A percentile compares a stretch with the other conserved stretches of the same genome.
Evolutionary conservation across 2,329 filamentous ascomycete genomes (phyloP).

Genomic region (Aureobasidium namibiae): DNA sequence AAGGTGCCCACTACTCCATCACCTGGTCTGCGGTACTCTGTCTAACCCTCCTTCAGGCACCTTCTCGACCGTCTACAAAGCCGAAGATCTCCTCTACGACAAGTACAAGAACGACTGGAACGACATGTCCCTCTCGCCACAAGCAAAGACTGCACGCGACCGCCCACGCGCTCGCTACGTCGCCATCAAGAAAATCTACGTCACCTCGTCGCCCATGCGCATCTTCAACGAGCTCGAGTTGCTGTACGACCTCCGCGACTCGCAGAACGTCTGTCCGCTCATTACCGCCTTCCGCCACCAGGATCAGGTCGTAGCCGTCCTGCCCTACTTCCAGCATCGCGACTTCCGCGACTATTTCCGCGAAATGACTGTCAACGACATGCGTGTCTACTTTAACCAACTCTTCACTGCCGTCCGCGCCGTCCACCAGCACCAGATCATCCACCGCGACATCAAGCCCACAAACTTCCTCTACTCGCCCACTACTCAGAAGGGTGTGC

Average conservation of each 20-base stretch:
- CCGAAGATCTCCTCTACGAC: conserved; percentile 83
- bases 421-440: conserved; percentile 73
- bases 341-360: conserved; percentile 95
- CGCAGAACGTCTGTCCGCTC: conserved; percentile 79
- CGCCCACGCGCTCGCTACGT: conserved; percentile 63
- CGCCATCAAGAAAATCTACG: conserved; percentile 98
- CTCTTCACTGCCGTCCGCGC: conserved; percentile 77
- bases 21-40: background rate
- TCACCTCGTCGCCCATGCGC: conserved; percentile 85
- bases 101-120: conserved; percentile 85
- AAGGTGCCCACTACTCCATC: conserved; percentile 51
- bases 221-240: conserved; percentile 96
- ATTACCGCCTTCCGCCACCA: conserved; percentile 94
- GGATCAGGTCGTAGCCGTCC: conserved; percentile 88
- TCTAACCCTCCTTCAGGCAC: conserved; percentile 53
- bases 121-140: conserved; percentile 51
- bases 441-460: conserved; percentile 96
- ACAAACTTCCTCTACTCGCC: conserved; percentile 96
- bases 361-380: conserved; percentile 76
- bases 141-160: conserved; percentile 42
- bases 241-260: conserved; percentile 76
- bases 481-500: conserved; percentile 67
- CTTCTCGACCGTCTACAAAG: conserved; percentile 98
- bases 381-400: conserved; percentile 80
- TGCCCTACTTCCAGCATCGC: conserved; percentile 91